Base-by-base conservation (phyloP, 2,329 filamentous ascomycete genomes). In the Claviceps pazoutovae region DNA sequence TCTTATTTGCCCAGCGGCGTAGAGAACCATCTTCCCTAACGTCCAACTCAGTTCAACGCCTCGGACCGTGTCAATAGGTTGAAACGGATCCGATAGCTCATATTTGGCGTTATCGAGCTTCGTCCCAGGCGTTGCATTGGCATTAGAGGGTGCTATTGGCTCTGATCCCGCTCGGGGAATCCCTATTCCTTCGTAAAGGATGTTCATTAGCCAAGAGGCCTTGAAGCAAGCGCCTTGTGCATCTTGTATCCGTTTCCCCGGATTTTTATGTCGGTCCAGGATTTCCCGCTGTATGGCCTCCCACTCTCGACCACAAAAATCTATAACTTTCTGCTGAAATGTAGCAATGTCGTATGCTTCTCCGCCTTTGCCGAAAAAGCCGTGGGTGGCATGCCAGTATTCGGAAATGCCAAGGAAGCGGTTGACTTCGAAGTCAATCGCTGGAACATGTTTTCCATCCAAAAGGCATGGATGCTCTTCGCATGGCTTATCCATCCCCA, bases 341-440 rank as follows among this genome's bases (percentile, higher is more conserved):
- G 86, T 89, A 55, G 83, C 79, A 58, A 95, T 87, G 61, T 97
- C 89, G 65, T 97, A 98, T 0, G 86, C 81, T 58, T 89, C 86
- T 58, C 86, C 84, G 55, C 79, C 76, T 56, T 87, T 82, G 4
- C 81, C 82, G 60, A 98, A 97, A 2, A 97, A 84, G 51, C 93
- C 89, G 60, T 98, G 93, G 0, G 93, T 98, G 0, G 91, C 95
- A 66, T 98, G 93, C 91, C 93, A 98, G 68, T 95, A 98, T 64
- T 98, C 93, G 1, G 91, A 97, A 3, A 98, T 91, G 11, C 93
- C 93, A 30, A 98, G 84, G 61, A 98, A 98, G 65, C 96, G 94
- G 61, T 98, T 98, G 38, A 97, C 83, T 56, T 93, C 84, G 62
- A 97, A 98, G 64, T 98, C 93, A 57, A 98, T 96, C 3, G 88